These are phyloP conservation scores for Candida ficus DNA, from an alignment of 805 yeast species.

Conservation along the genomic window DNA sequence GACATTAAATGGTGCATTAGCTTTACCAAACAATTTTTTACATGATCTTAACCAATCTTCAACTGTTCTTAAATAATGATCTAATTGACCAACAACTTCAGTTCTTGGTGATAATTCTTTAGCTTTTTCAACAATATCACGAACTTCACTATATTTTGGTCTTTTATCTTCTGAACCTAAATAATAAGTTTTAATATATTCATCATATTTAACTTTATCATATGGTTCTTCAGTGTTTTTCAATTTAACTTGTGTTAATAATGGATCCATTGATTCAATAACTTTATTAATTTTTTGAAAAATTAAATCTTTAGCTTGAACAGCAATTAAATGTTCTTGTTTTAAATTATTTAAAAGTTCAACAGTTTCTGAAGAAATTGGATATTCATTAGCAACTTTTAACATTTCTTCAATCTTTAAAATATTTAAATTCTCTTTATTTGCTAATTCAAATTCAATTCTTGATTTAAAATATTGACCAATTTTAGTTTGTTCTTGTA, in stretches of 20 bases:
- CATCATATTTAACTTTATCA: slow-evolving; percentile 3
- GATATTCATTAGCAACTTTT: slow-evolving; percentile 15
- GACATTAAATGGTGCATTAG: slow-evolving; percentile 29
- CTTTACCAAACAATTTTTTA: slow-evolving; percentile 30
- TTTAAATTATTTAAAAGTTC: slow-evolving; percentile 13
- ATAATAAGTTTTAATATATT: slow-evolving; percentile 17
- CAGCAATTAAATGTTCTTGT: slow-evolving; percentile 10
- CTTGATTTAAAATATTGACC: slow-evolving; percentile 15
- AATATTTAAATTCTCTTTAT: slow-evolving; percentile 1
- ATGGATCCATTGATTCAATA: background rate
- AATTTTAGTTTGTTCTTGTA: slow-evolving; percentile 10
- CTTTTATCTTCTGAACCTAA: slow-evolving; percentile 30
- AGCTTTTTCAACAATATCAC: slow-evolving; percentile 21
- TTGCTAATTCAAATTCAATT: slow-evolving; percentile 6
- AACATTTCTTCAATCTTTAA: slow-evolving; percentile 11
- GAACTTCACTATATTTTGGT: slow-evolving; percentile 26
- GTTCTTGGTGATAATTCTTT: slow-evolving; percentile 8
- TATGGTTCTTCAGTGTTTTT: background rate
- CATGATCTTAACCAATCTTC: slow-evolving; percentile 35
- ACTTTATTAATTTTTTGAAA: background rate
- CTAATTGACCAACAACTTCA: slow-evolving; percentile 12
- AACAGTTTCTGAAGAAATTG: slow-evolving; percentile 17
- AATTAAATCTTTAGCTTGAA: slow-evolving; percentile 9
- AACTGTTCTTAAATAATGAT: slow-evolving; percentile 20
- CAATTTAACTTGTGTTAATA: slow-evolving; percentile 5